These are phyloP conservation scores for Theobroma grandiflorum DNA, from an alignment of 441 rosid species.

Conservation along the genomic window DNA sequence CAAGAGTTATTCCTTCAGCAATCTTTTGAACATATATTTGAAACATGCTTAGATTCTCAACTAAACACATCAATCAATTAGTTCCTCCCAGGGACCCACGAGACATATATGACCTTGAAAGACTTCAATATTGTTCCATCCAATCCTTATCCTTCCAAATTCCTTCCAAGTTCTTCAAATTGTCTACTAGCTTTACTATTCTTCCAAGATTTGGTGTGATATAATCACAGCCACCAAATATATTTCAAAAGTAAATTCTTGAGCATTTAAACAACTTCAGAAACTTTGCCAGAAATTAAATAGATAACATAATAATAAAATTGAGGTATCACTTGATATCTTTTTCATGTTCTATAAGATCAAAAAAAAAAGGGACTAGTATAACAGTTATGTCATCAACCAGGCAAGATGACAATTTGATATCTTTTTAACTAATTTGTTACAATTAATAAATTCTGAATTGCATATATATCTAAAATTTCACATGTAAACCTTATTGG, in stretches of 20 bases:
- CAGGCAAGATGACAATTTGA: background rate
- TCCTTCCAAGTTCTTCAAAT: background rate
- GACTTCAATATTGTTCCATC: background rate
- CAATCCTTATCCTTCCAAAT: background rate
- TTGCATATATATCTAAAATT: background rate
- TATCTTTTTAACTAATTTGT: background rate
- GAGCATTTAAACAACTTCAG: background rate
- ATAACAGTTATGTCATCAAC: background rate
- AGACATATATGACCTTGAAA: constrained; percentile 1
- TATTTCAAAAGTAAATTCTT: background rate
- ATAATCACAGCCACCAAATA: background rate
- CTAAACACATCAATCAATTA: background rate
- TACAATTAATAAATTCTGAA: background rate
- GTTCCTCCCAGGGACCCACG: background rate
- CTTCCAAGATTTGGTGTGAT: background rate
- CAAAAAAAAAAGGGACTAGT: background rate
- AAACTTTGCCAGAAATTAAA: background rate
- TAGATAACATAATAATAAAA: background rate
- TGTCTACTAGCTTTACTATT: background rate
- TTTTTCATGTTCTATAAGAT: background rate
- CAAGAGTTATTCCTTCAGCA: background rate
- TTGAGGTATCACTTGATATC: background rate
- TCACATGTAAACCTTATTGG: background rate
- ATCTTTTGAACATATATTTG: background rate
- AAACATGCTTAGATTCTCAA: background rate